Conservation (phyloP, 768 basidiomycete genomes). For the Artomyces pyxidatus region DNA sequence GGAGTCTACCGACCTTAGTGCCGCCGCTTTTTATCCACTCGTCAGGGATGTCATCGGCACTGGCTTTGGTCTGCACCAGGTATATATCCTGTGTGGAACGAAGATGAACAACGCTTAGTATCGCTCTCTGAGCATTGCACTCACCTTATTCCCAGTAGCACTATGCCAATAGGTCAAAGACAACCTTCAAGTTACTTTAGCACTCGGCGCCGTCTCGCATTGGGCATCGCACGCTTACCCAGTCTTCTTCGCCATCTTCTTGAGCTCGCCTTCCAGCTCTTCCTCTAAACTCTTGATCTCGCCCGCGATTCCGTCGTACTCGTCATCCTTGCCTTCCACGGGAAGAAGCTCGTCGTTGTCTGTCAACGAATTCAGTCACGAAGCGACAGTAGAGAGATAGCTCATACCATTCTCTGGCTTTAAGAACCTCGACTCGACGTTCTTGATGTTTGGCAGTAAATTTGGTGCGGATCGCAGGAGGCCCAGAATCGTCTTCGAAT, state of each 20-base stretch:
- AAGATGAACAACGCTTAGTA: neutral
- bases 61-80: slow-evolving; percentile 64
- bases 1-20: slow-evolving; percentile 56
- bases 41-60: slow-evolving; percentile 59
- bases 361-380: slow-evolving; percentile 17
- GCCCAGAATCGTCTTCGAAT: slow-evolving; percentile 66
- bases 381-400: neutral
- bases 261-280: slow-evolving; percentile 59
- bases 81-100: slow-evolving; percentile 67
- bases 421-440: slow-evolving; percentile 66
- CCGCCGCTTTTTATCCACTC: slow-evolving; percentile 76
- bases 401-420: slow-evolving; percentile 51
- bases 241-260: slow-evolving; percentile 55
- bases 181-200: slow-evolving; percentile 29
- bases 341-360: slow-evolving; percentile 70
- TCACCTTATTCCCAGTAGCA: slow-evolving; percentile 72
- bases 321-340: slow-evolving; percentile 75
- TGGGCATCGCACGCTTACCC: slow-evolving; percentile 37
- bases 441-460: slow-evolving; percentile 58
- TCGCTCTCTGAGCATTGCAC: neutral
- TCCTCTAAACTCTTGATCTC: slow-evolving; percentile 68
- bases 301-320: slow-evolving; percentile 68
- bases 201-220: neutral
- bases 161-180: slow-evolving; percentile 67
- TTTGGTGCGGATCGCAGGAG: slow-evolving; percentile 79